Percentiles rank a stretch among this genome's conserved stretches.
Conservation (phyloP, 75 land plant species). For the Pinus taeda region DNA sequence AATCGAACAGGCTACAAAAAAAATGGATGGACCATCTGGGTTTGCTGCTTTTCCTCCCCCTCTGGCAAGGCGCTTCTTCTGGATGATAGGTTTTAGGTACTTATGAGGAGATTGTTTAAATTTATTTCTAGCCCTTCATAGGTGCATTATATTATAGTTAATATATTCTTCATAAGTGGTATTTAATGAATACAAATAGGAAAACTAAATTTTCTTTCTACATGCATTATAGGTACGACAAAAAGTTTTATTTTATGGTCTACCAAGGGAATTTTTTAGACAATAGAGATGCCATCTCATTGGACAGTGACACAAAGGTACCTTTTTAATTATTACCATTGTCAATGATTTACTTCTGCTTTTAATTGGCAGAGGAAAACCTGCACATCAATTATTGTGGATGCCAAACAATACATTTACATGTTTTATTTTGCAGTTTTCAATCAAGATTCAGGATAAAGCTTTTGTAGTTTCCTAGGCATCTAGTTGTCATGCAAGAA, state of each 20-base stretch:
- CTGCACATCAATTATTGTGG: background rate
- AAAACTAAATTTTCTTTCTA: background rate
- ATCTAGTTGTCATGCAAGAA: slow-evolving; percentile 1
- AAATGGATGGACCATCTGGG: slow-evolving; percentile 35
- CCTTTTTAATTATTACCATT: background rate
- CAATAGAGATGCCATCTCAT: background rate
- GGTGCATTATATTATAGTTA: too few species aligned
- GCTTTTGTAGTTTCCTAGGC: background rate
- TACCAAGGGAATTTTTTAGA: slow-evolving; percentile 15
- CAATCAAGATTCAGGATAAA: background rate
- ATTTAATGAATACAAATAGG: background rate
- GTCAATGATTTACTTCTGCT: background rate
- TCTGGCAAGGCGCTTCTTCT: slow-evolving; percentile 29
- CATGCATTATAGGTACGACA: slow-evolving; percentile 22
- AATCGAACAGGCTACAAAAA: slow-evolving; percentile 31
- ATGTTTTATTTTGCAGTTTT: too few species aligned
- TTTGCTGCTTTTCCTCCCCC: slow-evolving; percentile 48
- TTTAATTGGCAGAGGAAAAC: background rate
- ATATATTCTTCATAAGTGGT: background rate
- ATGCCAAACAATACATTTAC: background rate
- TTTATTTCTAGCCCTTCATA: background rate
- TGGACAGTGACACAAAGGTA: background rate
- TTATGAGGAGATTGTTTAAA: background rate
- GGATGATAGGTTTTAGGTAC: slow-evolving; percentile 45
- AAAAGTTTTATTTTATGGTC: slow-evolving; percentile 32